Base-by-base conservation (phyloP, 805 yeast genomes). In the Saturnispora quitensis region DNA sequence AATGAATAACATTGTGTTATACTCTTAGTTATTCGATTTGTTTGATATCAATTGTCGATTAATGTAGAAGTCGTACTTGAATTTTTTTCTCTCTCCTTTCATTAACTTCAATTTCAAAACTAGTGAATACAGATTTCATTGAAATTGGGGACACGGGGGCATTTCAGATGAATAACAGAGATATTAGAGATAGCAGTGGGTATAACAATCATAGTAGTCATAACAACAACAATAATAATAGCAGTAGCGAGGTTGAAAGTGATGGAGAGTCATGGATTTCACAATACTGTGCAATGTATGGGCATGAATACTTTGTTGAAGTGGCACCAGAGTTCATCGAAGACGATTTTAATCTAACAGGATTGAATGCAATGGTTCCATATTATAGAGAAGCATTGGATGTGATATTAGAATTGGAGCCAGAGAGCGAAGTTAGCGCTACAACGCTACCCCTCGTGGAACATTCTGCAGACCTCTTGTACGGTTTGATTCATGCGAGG, bases 331-430 rank as follows among this genome's bases (percentile, higher is more conserved):
- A 89, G 47, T 93, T 89, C 67, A 88, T 93, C 55, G 97, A 90
- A 61, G 99, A 93, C 68, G 98, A 93, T 59, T 93, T 93, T 75
- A 93, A 93, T 65, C 75, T 93, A 61, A 90, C 98, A 1, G 97
- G 98, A 1, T 74, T 93, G 49, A 76, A 85, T 33, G 77, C 83
- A 57, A 81, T 86, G 53, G 96, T 93, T 9, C 96, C 97, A 4
- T 87, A 83, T 64, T 93, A 90, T 67, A 73, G 91, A 62, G 96
- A 89, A 63, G 96, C 98, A 1, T 71, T 91, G 55, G 97, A 91
- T 68, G 77, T 91, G 59, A 88, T 93, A 54, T 73, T 91, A 56
- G 99, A 91, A 38, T 38, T 38, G 13, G 42, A 38, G 24, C 42
- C 42, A 38, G 42, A 38, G 67, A 77, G 89, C 56, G 97, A 86